phyloP scores from a whole-genome alignment of 2,329 filamentous ascomycete species.

The Capronia epimyces region DNA sequence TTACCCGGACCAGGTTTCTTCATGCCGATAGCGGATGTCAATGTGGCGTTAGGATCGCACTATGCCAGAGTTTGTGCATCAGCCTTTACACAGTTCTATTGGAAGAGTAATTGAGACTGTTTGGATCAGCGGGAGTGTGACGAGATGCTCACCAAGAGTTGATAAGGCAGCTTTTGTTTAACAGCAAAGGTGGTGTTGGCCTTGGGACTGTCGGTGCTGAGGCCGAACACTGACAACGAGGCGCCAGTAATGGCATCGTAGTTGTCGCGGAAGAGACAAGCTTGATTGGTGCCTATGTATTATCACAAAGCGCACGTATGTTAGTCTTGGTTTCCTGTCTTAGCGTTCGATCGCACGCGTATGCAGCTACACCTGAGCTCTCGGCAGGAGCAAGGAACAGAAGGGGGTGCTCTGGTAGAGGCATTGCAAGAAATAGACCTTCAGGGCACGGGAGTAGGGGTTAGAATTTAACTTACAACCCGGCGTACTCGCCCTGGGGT shows the following conservation, averaged over 20 bases:
- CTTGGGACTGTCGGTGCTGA: conserved; percentile 81
- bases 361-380: no score
- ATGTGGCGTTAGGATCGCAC: conserved; percentile 67
- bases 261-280: conserved; percentile 83
- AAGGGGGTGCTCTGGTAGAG: not conserved
- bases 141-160: conserved; percentile 53
- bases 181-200: conserved; percentile 88
- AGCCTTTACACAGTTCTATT: not conserved
- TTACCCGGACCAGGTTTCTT: conserved; percentile 70
- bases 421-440: not conserved
- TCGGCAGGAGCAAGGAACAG: no score
- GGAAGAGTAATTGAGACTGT: not conserved
- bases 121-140: not conserved
- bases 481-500: conserved; percentile 88
- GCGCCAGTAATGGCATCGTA: conserved; percentile 69
- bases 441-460: not conserved
- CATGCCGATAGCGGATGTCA: conserved; percentile 83
- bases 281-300: conserved; percentile 89
- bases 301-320: not conserved
- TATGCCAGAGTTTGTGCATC: not conserved
- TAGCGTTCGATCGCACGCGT: no score
- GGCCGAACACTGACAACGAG: conserved; percentile 81
- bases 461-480: conserved; percentile 62
- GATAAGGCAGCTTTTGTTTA: conserved; percentile 84
- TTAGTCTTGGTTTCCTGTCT: not conserved